Base-by-base conservation (phyloP, 2,329 filamentous ascomycete genomes). In the Fusarium circinatum region DNA sequence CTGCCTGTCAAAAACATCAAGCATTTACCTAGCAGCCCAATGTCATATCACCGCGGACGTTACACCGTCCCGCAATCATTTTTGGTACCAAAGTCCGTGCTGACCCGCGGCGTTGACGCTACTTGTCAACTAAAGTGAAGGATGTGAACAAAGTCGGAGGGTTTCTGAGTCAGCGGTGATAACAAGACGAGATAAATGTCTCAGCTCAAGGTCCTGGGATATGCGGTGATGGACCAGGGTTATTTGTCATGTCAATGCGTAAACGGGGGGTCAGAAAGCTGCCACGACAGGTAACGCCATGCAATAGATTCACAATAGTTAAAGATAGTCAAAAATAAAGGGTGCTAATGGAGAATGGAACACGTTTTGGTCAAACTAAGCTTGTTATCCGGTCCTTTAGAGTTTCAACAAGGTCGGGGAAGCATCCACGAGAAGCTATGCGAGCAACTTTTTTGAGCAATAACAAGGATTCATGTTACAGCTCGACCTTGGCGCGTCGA, bases 51-150 rank as follows among this genome's bases (percentile, higher is more conserved):
- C 38, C 45, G 61, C 28, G 38, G 30, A 48, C 18, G 54, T 60
- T 51, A 22, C 65, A 70, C 26, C 65, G 51, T 42, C 32, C 45
- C 51, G 45, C 48, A n/a, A 13, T 55, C 24, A 55, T 55, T 55
- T 28, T n/a, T 41, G 20, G 24, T n/a, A 38, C 30, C 41, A 34
- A 20, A 52, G 14, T 18, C 39, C 24, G 47, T 22, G 22, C 42
- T 65, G 66, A 34, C 52, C 54, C 54, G 68, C 60, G 54, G 15
- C 39, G 39, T 47, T 41, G 61, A 15, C 45, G 32, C 65, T 60
- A 68, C 24, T n/a, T 22, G n/a, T 60, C 47, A 54, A 48, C 30
- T 51, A 28, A 28, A 54, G 28, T 22, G 22, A 55, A 20, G n/a
- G 36, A 26, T 56, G 24, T 61, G 18, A 22, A 34, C 11, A 45